These are phyloP conservation scores for Colletotrichum agaves DNA, from an alignment of 2,329 filamentous ascomycete species.

Conservation along the genomic window DNA sequence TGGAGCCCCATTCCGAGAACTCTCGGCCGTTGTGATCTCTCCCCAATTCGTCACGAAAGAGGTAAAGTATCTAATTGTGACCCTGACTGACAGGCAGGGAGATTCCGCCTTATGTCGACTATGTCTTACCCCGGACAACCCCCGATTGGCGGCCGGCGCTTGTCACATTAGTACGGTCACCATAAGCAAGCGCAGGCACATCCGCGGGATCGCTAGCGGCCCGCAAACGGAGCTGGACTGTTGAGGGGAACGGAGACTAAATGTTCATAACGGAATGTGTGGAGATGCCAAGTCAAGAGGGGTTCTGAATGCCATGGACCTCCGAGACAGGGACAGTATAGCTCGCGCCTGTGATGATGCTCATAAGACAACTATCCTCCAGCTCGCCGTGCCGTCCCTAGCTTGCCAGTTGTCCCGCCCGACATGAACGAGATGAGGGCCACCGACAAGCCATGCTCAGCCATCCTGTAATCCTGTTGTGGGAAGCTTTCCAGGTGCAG, in stretches of 20 bases:
- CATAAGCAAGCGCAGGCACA: not conserved
- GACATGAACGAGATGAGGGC: not conserved
- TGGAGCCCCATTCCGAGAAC: too few species aligned
- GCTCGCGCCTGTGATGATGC: not conserved
- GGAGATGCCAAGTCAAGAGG: not conserved
- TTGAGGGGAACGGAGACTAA: not conserved
- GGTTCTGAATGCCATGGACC: not conserved
- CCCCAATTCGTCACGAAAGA: too few species aligned
- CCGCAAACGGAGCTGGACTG: conserved; percentile 9
- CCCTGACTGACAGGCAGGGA: too few species aligned
- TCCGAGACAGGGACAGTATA: not conserved
- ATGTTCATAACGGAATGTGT: not conserved
- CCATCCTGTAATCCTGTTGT: not conserved
- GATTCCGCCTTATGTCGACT: too few species aligned
- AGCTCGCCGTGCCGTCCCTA: not conserved
- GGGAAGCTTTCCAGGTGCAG: not conserved
- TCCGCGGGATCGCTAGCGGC: conserved; percentile 21
- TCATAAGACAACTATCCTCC: not conserved
- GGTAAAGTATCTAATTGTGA: too few species aligned
- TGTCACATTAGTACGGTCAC: not conserved
- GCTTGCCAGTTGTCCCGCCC: conserved; percentile 1
- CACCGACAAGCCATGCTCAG: not conserved
- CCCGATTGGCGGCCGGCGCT: not conserved
- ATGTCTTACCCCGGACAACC: not conserved
- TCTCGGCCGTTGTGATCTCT: too few species aligned